phyloP scores from a whole-genome alignment of 2,329 filamentous ascomycete genomes.

The Clonostachys sp. region DNA sequence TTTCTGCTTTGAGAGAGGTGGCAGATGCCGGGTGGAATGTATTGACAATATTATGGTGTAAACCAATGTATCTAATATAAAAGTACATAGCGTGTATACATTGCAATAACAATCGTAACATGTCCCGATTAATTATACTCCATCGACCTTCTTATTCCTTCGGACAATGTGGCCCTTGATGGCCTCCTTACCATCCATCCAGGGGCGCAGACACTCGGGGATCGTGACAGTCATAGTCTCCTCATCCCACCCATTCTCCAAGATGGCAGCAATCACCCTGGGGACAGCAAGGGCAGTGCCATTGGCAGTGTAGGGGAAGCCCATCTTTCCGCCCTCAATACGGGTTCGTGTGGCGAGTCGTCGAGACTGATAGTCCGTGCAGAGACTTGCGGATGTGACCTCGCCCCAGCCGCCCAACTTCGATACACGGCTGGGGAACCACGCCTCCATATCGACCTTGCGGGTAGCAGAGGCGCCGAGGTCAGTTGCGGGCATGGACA shows the following conservation, averaged over 20 bases:
- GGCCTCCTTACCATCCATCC: conserved; percentile 73
- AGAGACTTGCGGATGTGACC: conserved; percentile 84
- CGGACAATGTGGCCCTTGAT: conserved; percentile 43
- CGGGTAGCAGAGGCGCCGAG: conserved; percentile 82
- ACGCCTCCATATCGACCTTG: conserved; percentile 92
- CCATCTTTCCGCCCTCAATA: conserved; percentile 45
- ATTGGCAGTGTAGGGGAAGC: conserved; percentile 87
- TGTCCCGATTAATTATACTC: conserved; percentile 9
- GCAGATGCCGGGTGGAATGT: no score
- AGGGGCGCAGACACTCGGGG: conserved; percentile 74
- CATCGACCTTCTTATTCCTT: conserved; percentile 15
- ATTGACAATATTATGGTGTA: no score
- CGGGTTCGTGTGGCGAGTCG: conserved; percentile 73
- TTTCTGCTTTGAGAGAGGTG: no score
- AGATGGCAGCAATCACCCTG: conserved; percentile 77
- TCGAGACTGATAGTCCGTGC: conserved; percentile 90
- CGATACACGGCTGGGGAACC: conserved; percentile 70
- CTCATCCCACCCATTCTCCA: conserved; percentile 90
- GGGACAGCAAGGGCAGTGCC: conserved; percentile 92
- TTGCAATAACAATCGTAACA: conserved; percentile 1
- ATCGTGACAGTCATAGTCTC: conserved; percentile 61
- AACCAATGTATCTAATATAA: background rate
- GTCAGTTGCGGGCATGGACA: conserved; percentile 88
- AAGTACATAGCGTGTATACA: background rate
- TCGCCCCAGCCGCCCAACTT: conserved; percentile 73